Percentiles rank a stretch among this genome's conserved stretches.
phyloP scores from a whole-genome alignment of 495 filamentous ascomycete genomes.

The Penicillium atrosanguineum region DNA sequence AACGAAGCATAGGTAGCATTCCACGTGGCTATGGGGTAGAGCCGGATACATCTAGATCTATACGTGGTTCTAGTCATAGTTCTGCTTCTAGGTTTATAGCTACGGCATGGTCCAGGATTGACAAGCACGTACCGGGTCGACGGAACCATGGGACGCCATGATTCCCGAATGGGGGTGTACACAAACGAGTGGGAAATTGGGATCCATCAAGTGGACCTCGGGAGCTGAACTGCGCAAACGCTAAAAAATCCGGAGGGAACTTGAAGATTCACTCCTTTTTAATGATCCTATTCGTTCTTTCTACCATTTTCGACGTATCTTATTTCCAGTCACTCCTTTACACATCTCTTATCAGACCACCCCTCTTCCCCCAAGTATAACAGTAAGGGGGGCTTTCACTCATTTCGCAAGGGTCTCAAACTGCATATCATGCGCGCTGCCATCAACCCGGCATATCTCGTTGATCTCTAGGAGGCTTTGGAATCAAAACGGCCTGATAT shows the following conservation, averaged over 20 bases:
- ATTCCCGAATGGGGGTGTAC: conserved; percentile 6
- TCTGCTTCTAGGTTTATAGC: too few species aligned
- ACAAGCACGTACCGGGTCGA: neutral
- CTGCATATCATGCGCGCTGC: conserved; percentile 25
- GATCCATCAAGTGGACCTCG: conserved; percentile 11
- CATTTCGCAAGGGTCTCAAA: conserved; percentile 5
- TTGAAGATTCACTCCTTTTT: conserved; percentile 6
- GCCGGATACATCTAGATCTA: neutral
- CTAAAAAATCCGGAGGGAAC: conserved; percentile 10
- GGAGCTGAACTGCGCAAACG: conserved; percentile 21
- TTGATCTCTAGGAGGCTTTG: conserved; percentile 5
- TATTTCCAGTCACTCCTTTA: neutral
- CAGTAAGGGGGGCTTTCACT: conserved; percentile 16
- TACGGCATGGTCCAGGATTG: too few species aligned
- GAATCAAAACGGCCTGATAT: neutral
- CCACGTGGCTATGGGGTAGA: neutral
- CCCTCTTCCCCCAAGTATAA: conserved; percentile 2
- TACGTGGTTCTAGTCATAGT: too few species aligned
- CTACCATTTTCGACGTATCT: conserved; percentile 1
- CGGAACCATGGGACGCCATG: conserved; percentile 7
- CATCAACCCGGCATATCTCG: conserved; percentile 16
- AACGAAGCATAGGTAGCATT: neutral
- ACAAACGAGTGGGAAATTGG: conserved; percentile 26
- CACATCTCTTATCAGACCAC: conserved; percentile 12
- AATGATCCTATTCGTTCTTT: conserved; percentile 4